Base-by-base conservation (phyloP, 345 rosid genomes). In the Eucalyptus erythrocorys region DNA sequence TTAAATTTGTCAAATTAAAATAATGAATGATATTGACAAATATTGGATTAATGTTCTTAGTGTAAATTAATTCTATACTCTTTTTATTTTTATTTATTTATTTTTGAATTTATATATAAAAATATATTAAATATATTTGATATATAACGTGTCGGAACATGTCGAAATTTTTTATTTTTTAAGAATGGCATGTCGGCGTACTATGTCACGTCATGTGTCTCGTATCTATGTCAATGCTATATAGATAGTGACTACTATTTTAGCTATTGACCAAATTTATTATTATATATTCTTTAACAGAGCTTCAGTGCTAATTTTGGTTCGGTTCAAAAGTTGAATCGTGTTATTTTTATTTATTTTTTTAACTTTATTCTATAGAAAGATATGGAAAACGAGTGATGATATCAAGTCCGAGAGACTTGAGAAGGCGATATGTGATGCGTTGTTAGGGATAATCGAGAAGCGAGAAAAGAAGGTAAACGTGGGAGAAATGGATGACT, bases 321-420 rank as follows among this genome's bases (percentile, higher is more conserved):
- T 21, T 4, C 4, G 42, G 42, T 17, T 34, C 11, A 68, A 34
- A 8, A 34, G 80, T 68, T 34, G 80, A 10, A 7, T 34, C 80
- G 0, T 34, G 12, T 68, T 32, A 7, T 8, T 14, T 15, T 2
- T n/a, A n/a, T n/a, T n/a, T n/a, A n/a, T n/a, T n/a, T 43, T 2
- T 26, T 19, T 7, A 7, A 51, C 26, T 26, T 51, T 19, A 51
- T 51, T 19, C 3, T 47, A 42, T 91, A 91, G 95, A 16, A 88
- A 89, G 13, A 45, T 90, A 15, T n/a, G 89, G 13, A 91, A 66
- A 85, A 88, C 91, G 43, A 64, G 37, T 9, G 89, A 91, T 91
- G 94, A 93, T 0, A 53, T 89, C 22, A 86, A 90, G 86, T 49
- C 34, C 17, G 43, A 88, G 45, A 86, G 30, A 68, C 89, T 88